A percentile compares a stretch with the other conserved stretches of the same genome.
Evolutionary conservation across 345 rosid species (phyloP).

Genomic region (Eucalyptus curtisii): DNA sequence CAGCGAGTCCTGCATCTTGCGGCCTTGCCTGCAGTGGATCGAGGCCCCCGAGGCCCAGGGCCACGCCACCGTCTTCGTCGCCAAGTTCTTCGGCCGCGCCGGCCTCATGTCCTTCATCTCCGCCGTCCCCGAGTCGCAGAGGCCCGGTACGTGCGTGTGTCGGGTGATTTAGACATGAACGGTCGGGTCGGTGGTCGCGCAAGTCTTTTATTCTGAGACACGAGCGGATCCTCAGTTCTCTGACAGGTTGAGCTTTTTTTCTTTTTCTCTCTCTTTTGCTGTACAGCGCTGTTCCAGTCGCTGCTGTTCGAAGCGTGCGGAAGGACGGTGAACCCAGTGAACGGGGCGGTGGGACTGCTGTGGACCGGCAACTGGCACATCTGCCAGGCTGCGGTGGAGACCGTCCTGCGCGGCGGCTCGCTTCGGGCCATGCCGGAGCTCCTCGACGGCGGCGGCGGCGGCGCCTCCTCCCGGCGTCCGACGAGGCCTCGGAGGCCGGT

Average conservation of each 20-base stretch:
- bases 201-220: not conserved
- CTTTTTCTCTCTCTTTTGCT: not conserved
- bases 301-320: constrained; percentile 89
- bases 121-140: constrained; percentile 78
- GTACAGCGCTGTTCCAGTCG: constrained; percentile 78
- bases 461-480: constrained; percentile 30
- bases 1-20: constrained; percentile 80
- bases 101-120: constrained; percentile 97
- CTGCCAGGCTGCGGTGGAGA: constrained; percentile 87
- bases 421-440: constrained; percentile 58
- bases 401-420: constrained; percentile 74
- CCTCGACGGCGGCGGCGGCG: constrained; percentile 12
- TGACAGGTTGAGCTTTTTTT: not conserved
- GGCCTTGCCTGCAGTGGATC: constrained; percentile 91
- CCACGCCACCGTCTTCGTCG: constrained; percentile 93
- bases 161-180: not conserved
- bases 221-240: not conserved
- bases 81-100: constrained; percentile 97
- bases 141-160: constrained; percentile 42
- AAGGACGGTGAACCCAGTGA: constrained; percentile 89
- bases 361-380: constrained; percentile 91
- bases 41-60: constrained; percentile 89
- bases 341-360: constrained; percentile 88
- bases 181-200: not conserved
- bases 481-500: constrained; percentile 59